Conservation (phyloP, 2,329 filamentous ascomycete genomes). For the Fusarium sp. region DNA sequence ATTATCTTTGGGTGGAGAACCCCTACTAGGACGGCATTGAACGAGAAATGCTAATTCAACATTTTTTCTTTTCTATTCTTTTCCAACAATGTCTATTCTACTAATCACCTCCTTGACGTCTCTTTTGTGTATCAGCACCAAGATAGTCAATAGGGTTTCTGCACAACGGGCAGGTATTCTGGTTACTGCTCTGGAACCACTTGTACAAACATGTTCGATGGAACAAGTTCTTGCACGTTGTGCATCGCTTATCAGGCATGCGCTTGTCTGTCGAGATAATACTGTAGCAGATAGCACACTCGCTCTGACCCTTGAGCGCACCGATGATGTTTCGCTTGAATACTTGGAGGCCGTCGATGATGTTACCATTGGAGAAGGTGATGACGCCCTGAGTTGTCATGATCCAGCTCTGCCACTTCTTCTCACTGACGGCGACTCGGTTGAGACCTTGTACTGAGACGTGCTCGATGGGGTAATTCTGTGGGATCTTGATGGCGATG, state of each 20-base stretch:
- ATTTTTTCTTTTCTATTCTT: constrained; percentile 21
- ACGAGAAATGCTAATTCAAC: constrained; percentile 10
- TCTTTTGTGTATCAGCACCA: constrained; percentile 59
- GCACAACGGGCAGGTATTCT: constrained; percentile 93
- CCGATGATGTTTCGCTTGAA: constrained; percentile 91
- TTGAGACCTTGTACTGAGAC: constrained; percentile 84
- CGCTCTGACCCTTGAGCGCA: constrained; percentile 90
- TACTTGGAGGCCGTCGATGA: constrained; percentile 87
- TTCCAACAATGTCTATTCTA: not conserved
- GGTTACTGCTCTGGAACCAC: constrained; percentile 96
- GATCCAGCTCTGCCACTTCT: constrained; percentile 94
- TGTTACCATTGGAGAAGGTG: constrained; percentile 89
- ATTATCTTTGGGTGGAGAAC: not conserved
- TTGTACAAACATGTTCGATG: constrained; percentile 92
- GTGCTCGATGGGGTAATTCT: constrained; percentile 85
- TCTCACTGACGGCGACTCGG: constrained; percentile 89
- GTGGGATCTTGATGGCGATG: constrained; percentile 85
- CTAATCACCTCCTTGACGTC: constrained; percentile 49
- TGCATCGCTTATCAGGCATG: constrained; percentile 91
- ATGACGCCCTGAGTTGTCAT: constrained; percentile 92
- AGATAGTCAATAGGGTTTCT: constrained; percentile 84
- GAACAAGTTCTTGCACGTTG: constrained; percentile 94
- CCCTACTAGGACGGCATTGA: not conserved
- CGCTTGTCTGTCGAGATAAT: constrained; percentile 91
- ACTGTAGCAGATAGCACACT: constrained; percentile 97